Evolutionary conservation across 2,329 filamentous ascomycete genomes (phyloP).

Genomic region (Hypocreales sp.): DNA sequence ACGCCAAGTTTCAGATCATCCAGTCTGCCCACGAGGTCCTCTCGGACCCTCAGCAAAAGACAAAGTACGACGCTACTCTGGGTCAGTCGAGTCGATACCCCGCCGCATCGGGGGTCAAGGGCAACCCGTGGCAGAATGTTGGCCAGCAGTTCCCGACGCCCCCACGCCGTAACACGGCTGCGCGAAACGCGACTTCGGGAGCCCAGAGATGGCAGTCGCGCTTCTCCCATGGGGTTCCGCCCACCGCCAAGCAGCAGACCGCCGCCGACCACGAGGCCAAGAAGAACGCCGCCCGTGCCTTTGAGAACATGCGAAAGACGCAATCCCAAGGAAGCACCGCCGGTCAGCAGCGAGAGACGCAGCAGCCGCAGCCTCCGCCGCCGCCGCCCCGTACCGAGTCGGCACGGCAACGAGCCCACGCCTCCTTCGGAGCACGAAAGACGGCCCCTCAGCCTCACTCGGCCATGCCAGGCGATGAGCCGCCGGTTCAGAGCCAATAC

Average conservation of each 20-base stretch:
- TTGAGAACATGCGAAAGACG: conserved; percentile 27
- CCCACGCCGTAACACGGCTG: conserved; percentile 22
- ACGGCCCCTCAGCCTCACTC: conserved; percentile 34
- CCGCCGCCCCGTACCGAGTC: conserved; percentile 29
- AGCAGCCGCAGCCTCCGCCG: conserved; percentile 11
- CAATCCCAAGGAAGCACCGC: conserved; percentile 12
- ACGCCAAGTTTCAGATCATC: conserved; percentile 72
- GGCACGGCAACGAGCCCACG: conserved; percentile 36
- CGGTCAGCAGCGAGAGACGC: conserved; percentile 11
- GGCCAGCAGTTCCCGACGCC: conserved; percentile 34
- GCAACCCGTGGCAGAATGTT: conserved; percentile 40
- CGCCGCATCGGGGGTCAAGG: conserved; percentile 36
- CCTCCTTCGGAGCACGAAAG: conserved; percentile 36
- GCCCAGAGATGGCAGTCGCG: conserved; percentile 28
- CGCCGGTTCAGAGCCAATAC: conserved; percentile 30
- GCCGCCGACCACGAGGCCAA: conserved; percentile 19
- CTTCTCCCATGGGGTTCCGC: conserved; percentile 24
- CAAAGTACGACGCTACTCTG: conserved; percentile 36
- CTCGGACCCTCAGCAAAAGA: conserved; percentile 31
- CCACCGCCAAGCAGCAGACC: conserved; percentile 24
- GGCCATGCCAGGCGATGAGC: conserved; percentile 33
- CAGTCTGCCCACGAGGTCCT: conserved; percentile 72
- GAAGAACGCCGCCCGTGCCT: conserved; percentile 24
- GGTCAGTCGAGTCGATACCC: conserved; percentile 22
- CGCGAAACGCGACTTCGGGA: conserved; percentile 17